Base-by-base conservation (phyloP, 345 rosid species). In the Clausena lansium region DNA sequence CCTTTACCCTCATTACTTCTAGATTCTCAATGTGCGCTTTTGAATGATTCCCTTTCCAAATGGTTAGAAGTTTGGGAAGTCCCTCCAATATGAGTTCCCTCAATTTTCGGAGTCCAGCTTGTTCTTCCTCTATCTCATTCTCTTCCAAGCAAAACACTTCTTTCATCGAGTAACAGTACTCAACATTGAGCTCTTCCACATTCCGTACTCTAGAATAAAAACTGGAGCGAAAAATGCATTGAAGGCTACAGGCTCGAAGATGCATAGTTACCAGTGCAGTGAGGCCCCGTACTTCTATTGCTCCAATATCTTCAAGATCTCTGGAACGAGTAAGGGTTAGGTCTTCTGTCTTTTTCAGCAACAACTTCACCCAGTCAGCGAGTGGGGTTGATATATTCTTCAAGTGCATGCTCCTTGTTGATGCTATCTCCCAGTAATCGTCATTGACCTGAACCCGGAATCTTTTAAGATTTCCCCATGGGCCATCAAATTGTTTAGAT, bases 101-200 rank as follows among this genome's bases (percentile, higher is more conserved):
- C 55, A 68, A 25, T 66, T 19, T 68, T 41, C n/a, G 45, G 55
- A 68, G 71, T 52, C 35, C 55, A 25, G 19, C 20, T 7, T 22
- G 71, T 6, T 41, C n/a, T 68, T 41, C 71, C 33, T 25, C 33
- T 2, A 41, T 52, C 57, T 52, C 57, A 52, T 52, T 39, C 71
- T 68, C 60, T 50, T 70, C 73, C 14, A 50, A 70, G 60, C 36
- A 30, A 70, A 50, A 50, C 38, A 50, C 55, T 41, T 68, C 71
- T n/a, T 66, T 68, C 71, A 68, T 7, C 4, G 71, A 68, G 71
- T 67, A 67, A 68, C 71, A 68, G 10, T 41, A 68, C 71, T 68
- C 71, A 14, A 68, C 57, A 68, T 24, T 28, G 54, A 70, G 60
- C 24, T 50, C 60, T 2, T 70, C 73, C 38, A 19, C 0, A 15